A percentile compares a stretch with the other conserved stretches of the same genome.
phyloP scores from a whole-genome alignment of 75 land plant genomes.

The Chamaecyparis obtusa region DNA sequence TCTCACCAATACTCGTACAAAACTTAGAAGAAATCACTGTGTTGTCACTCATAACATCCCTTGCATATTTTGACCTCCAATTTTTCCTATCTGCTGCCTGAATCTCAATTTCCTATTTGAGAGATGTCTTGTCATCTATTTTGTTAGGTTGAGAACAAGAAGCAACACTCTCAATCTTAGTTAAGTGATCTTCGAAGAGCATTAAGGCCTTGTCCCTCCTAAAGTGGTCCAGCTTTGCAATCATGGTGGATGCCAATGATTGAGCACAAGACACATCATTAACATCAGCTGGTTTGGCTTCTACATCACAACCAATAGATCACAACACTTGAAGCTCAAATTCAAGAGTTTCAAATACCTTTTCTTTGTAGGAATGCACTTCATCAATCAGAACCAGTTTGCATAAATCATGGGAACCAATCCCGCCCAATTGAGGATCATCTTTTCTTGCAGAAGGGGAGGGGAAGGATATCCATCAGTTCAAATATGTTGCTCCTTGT shows the following conservation, averaged over 20 bases:
- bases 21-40: background rate
- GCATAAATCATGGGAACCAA: no score
- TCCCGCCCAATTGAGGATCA: background rate
- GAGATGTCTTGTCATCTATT: background rate
- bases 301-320: background rate
- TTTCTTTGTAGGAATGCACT: no score
- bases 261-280: constrained; percentile 19
- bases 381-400: no score
- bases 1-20: background rate
- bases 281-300: background rate
- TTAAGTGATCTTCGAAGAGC: background rate
- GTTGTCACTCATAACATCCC: background rate
- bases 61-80: background rate
- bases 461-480: no score
- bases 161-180: background rate
- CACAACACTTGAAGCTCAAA: background rate
- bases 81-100: background rate
- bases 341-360: background rate
- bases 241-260: constrained; percentile 27
- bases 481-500: constrained; percentile 24
- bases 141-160: background rate
- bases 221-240: constrained; percentile 26
- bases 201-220: constrained; percentile 8
- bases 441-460: background rate
- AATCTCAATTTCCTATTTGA: background rate